These are phyloP conservation scores for Cercospora beticola DNA, from an alignment of 2,329 filamentous ascomycete species.

Conservation along the genomic window DNA sequence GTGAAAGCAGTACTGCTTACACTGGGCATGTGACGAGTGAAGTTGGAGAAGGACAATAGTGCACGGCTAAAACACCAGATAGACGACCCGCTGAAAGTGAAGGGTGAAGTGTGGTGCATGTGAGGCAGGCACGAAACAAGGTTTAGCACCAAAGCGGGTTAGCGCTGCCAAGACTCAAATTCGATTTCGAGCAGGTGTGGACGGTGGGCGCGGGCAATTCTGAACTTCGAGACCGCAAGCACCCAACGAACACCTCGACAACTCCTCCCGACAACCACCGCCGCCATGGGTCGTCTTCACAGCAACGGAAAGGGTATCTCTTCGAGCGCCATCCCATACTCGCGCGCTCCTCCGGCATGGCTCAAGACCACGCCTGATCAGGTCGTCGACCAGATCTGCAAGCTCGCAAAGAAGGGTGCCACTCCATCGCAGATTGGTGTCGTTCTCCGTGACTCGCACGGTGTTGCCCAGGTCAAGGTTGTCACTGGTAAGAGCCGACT, in stretches of 20 bases:
- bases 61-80: not conserved
- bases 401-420: slow-evolving; percentile 97
- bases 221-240: slow-evolving; percentile 2
- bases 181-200: slow-evolving; percentile 5
- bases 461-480: slow-evolving; percentile 95
- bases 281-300: slow-evolving; percentile 95
- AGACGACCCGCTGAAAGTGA: not conserved
- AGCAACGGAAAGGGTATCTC: slow-evolving; percentile 99
- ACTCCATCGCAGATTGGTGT: slow-evolving; percentile 99
- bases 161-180: slow-evolving; percentile 6
- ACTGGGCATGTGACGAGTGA: not conserved
- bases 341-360: slow-evolving; percentile 87
- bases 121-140: not conserved
- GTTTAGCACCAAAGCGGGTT: not conserved
- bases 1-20: not conserved
- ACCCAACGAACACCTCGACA: slow-evolving; percentile 20
- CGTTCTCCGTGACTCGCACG: slow-evolving; percentile 95
- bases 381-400: slow-evolving; percentile 98
- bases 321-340: slow-evolving; percentile 93
- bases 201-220: not conserved
- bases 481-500: slow-evolving; percentile 73
- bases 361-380: slow-evolving; percentile 98
- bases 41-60: not conserved
- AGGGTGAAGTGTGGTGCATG: slow-evolving; percentile 4
- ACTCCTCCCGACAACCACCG: slow-evolving; percentile 28